These are phyloP conservation scores for Citrullus colocynthis DNA, from an alignment of 306 rosid species.

Conservation along the genomic window DNA sequence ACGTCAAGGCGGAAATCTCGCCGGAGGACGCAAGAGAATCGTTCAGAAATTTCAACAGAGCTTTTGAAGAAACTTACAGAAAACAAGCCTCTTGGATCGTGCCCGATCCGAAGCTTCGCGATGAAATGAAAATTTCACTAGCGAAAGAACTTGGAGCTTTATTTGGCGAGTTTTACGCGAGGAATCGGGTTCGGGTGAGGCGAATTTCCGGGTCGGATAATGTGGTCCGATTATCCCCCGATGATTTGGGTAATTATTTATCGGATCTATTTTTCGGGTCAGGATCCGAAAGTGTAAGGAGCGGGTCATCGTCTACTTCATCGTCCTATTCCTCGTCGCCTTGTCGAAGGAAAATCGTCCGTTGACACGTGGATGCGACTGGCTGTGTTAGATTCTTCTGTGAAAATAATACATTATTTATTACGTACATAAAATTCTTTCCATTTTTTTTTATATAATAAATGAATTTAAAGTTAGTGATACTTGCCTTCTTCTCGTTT, in stretches of 20 bases:
- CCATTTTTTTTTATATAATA: background rate
- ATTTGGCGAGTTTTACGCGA: constrained; percentile 18
- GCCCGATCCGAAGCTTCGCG: constrained; percentile 30
- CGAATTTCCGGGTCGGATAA: constrained; percentile 2
- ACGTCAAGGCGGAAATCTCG: constrained; percentile 16
- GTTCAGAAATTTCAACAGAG: constrained; percentile 21
- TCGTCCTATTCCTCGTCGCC: constrained; percentile 13
- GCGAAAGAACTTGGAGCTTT: constrained; percentile 11
- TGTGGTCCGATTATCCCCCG: constrained; percentile 7
- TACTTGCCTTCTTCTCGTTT: background rate
- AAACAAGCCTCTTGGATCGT: constrained; percentile 35
- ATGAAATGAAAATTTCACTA: constrained; percentile 25
- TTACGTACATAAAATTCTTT: background rate
- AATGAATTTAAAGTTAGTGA: background rate
- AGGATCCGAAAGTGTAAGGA: constrained; percentile 9
- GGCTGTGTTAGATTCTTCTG: background rate
- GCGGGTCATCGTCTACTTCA: constrained; percentile 14
- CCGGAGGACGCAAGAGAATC: constrained; percentile 18
- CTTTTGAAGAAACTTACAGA: constrained; percentile 23
- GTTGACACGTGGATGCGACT: constrained; percentile 5
- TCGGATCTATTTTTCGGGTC: constrained; percentile 24
- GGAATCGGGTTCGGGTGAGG: constrained; percentile 5
- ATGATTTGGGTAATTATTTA: constrained; percentile 26
- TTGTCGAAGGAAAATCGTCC: background rate
- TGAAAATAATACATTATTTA: background rate